Evolutionary conservation across 2,329 filamentous ascomycete genomes (phyloP).

Genomic region (Colletotrichum sidae): DNA sequence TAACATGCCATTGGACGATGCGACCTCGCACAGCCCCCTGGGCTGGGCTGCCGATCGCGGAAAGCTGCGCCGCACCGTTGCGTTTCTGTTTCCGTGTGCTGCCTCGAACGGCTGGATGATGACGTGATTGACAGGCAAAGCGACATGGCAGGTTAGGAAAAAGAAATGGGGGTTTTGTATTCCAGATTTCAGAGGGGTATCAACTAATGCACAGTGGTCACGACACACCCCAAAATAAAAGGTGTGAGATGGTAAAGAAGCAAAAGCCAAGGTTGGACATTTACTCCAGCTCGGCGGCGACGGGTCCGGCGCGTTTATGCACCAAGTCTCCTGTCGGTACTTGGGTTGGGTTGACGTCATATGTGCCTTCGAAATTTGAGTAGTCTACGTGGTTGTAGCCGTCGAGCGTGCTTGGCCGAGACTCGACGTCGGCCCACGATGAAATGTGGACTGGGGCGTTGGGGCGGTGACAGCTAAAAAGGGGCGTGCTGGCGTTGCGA

Average conservation of each 20-base stretch:
- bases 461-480: conserved; percentile 24
- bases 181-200: conserved; percentile 3
- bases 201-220: conserved; percentile 3
- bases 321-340: not conserved
- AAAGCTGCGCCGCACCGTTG: conserved; percentile 18
- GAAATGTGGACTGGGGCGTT: conserved; percentile 4
- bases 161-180: not conserved
- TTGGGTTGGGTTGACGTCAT: conserved; percentile 13
- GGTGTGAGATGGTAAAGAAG: too few relatives aligned
- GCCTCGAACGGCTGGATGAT: too few relatives aligned
- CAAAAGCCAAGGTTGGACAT: too few relatives aligned
- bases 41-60: conserved; percentile 4
- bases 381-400: conserved; percentile 7
- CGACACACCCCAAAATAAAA: not conserved
- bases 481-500: conserved; percentile 17
- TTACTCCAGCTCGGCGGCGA: conserved; percentile 31
- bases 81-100: not conserved
- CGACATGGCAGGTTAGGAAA: not conserved
- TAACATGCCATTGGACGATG: conserved; percentile 24
- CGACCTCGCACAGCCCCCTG: not conserved
- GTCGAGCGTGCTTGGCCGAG: conserved; percentile 3
- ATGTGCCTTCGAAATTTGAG: not conserved
- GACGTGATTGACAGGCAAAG: too few relatives aligned
- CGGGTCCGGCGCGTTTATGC: conserved; percentile 18
- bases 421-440: conserved; percentile 16